Evolutionary conservation across 768 basidiomycete genomes (phyloP).

Genomic region (Rhodosporidiobolus odoratus): DNA sequence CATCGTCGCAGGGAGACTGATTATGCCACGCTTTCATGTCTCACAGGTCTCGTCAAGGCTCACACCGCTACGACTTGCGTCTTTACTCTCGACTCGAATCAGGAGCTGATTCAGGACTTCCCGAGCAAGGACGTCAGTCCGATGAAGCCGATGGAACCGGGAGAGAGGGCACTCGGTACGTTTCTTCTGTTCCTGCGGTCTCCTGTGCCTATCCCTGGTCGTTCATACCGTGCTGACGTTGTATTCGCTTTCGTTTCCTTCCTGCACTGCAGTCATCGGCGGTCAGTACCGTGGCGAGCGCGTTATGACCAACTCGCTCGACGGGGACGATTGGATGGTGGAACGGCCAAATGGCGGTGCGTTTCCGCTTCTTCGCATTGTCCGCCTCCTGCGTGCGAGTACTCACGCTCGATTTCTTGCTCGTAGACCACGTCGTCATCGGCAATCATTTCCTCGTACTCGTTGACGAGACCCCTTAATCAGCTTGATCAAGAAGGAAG

Average conservation of each 20-base stretch:
- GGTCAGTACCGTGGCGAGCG: constrained; percentile 26
- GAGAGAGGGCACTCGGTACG: constrained; percentile 21
- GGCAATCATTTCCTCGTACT: constrained; percentile 6
- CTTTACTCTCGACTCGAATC: constrained; percentile 30
- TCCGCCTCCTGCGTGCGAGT: too few relatives aligned
- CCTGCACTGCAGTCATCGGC: constrained; percentile 11
- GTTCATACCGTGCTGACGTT: neutral
- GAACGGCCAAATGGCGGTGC: neutral
- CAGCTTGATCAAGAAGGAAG: too few relatives aligned
- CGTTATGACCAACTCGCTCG: constrained; percentile 1
- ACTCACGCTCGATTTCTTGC: neutral
- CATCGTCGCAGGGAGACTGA: neutral
- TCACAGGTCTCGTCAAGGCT: constrained; percentile 15
- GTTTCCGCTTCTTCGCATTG: neutral
- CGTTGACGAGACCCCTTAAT: neutral
- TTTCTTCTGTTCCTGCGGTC: neutral
- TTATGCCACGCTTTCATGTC: too few relatives aligned
- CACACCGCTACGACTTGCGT: neutral
- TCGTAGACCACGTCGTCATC: constrained; percentile 8
- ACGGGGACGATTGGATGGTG: constrained; percentile 32
- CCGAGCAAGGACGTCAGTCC: constrained; percentile 14
- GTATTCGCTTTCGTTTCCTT: neutral
- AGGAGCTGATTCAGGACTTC: constrained; percentile 21
- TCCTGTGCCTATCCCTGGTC: neutral
- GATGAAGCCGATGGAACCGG: constrained; percentile 22